Evolutionary conservation across 805 yeast genomes (phyloP).

Genomic region (Kazachstania africana): DNA sequence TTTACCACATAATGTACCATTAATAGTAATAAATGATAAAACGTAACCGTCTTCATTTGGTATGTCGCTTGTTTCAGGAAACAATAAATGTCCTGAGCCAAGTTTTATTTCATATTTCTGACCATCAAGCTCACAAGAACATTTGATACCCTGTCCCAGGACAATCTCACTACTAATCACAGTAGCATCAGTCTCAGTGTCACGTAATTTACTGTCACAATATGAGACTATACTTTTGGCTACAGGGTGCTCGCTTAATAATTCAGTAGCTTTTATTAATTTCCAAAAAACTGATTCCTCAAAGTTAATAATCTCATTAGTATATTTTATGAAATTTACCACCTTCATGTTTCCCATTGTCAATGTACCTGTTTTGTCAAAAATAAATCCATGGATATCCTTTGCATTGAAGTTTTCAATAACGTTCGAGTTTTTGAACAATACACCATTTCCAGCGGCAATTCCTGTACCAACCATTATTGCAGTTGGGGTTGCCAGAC

Average conservation of each 20-base stretch:
- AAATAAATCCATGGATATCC: constrained; percentile 30
- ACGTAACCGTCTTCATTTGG: constrained; percentile 29
- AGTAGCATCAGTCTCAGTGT: neutral
- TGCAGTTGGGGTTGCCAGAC: constrained; percentile 96
- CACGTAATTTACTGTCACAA: constrained; percentile 22
- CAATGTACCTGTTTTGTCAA: constrained; percentile 94
- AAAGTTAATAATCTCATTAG: constrained; percentile 32
- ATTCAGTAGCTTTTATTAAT: constrained; percentile 37
- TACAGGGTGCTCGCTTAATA: constrained; percentile 76
- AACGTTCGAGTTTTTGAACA: constrained; percentile 87
- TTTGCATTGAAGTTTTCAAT: constrained; percentile 62
- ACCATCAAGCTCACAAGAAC: constrained; percentile 8
- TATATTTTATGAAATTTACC: constrained; percentile 8
- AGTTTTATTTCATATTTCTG: constrained; percentile 30
- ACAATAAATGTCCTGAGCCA: constrained; percentile 41
- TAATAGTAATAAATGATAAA: constrained; percentile 44
- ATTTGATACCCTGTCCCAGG: constrained; percentile 30
- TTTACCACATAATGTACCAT: constrained; percentile 49
- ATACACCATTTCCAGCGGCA: constrained; percentile 80
- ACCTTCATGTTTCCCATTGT: constrained; percentile 73
- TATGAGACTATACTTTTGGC: constrained; percentile 53
- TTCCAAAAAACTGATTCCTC: neutral
- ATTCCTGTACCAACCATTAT: constrained; percentile 98
- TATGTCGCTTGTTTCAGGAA: constrained; percentile 4
- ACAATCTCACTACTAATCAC: constrained; percentile 21